Conservation (phyloP, 106 monocot genomes). For the Allium fistulosum region DNA sequence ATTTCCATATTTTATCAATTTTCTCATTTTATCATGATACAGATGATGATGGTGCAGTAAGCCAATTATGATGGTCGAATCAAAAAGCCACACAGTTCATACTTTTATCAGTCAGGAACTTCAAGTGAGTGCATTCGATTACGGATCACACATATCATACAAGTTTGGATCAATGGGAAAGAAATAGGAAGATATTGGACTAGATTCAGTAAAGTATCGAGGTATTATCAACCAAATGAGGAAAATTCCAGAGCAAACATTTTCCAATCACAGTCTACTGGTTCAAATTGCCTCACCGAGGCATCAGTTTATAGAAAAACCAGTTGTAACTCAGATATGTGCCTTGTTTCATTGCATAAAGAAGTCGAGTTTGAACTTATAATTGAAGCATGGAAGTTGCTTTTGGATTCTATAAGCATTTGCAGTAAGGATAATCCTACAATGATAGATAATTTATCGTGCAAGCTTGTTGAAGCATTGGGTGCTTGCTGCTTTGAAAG, state of each 20-base stretch:
- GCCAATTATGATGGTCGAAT: no score
- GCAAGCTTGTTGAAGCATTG: slow-evolving; percentile 9
- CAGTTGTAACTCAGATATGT: slow-evolving; percentile 3
- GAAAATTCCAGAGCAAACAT: slow-evolving; percentile 47
- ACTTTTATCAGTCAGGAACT: no score
- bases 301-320: not conserved
- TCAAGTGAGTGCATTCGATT: no score
- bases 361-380: slow-evolving; percentile 14
- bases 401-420: slow-evolving; percentile 16
- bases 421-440: not conserved
- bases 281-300: slow-evolving; percentile 52
- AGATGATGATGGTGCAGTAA: no score
- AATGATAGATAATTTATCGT: slow-evolving; percentile 8
- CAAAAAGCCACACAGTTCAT: no score
- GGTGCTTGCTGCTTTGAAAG: no score
- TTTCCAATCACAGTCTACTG: slow-evolving; percentile 32
- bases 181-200: no score
- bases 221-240: slow-evolving; percentile 43
- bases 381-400: slow-evolving; percentile 22
- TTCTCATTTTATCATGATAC: no score
- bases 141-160: no score
- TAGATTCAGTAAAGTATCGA: slow-evolving; percentile 16
- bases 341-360: slow-evolving; percentile 10
- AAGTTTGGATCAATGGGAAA: no score
- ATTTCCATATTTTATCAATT: no score